phyloP scores from a whole-genome alignment of 2,329 filamentous ascomycete genomes.

The Fusarium nygamai region DNA sequence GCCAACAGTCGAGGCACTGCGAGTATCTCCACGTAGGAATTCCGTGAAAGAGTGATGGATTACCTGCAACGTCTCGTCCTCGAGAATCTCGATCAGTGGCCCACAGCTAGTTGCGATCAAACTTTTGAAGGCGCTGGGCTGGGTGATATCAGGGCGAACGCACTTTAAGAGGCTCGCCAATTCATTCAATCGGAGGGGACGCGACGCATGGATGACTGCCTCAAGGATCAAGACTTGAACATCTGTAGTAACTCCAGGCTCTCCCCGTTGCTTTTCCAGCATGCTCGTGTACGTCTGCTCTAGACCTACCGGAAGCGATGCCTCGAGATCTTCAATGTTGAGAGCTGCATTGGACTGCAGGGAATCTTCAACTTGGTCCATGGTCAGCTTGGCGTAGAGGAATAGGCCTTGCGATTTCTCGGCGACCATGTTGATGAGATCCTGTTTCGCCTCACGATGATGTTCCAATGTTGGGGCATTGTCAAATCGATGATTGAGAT shows the following conservation, averaged over 20 bases:
- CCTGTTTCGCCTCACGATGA: constrained; percentile 5
- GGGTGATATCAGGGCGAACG: constrained; percentile 32
- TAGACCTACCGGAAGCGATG: constrained; percentile 32
- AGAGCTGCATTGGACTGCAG: background rate
- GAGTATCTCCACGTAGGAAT: constrained; percentile 49
- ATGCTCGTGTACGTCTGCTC: constrained; percentile 48
- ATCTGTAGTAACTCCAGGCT: constrained; percentile 41
- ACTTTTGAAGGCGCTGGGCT: constrained; percentile 43
- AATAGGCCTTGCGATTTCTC: constrained; percentile 31
- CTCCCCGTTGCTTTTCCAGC: constrained; percentile 48
- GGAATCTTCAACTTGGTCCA: constrained; percentile 30
- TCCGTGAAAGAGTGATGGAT: constrained; percentile 62
- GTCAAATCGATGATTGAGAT: constrained; percentile 32
- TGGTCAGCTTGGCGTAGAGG: constrained; percentile 38
- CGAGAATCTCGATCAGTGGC: constrained; percentile 54
- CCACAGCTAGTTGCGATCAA: constrained; percentile 51
- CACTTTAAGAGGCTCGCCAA: constrained; percentile 41
- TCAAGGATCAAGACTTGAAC: constrained; percentile 51
- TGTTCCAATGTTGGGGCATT: background rate
- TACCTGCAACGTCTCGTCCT: constrained; percentile 56
- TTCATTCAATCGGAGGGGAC: constrained; percentile 53
- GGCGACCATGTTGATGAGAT: constrained; percentile 30
- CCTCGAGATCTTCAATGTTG: constrained; percentile 10
- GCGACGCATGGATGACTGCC: constrained; percentile 52
- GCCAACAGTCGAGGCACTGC: background rate